Base-by-base conservation (phyloP, 805 yeast genomes). In the Yarrowia alimentaria region DNA sequence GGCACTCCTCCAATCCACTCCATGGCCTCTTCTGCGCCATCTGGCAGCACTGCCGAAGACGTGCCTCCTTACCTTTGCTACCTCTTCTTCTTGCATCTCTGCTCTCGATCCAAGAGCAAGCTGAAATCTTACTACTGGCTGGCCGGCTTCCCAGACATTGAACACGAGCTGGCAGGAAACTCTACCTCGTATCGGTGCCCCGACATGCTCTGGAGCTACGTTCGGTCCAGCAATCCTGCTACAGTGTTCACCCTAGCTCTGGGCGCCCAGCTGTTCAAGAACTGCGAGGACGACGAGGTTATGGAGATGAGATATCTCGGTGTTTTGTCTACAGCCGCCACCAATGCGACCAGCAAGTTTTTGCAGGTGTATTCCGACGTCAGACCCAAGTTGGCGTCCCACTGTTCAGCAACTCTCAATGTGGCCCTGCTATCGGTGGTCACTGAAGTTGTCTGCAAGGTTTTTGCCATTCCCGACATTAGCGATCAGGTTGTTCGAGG, bases 111-210 rank as follows among this genome's bases (percentile, higher is more conserved):
- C 12, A 54, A 55, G 2, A 19, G 35, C 10, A 61, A 60, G 14
- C 25, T 61, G 50, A 54, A 56, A 22, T 57, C 58, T 17, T 48
- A 56, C 38, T 54, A 59, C 18, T 58, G 62, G 61, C 42, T 59
- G 12, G 61, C 62, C 1, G 63, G 64, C 1, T 60, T 56, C 47
- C 56, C 61, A 6, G 61, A 58, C 13, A 58, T 57, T 7, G 54
- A 52, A 19, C 40, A 24, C 18, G 22, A 29, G 14, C 20, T 38
- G 35, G n/a, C n/a, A n/a, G n/a, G n/a, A n/a, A n/a, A n/a, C n/a
- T n/a, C n/a, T n/a, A 25, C 40, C 24, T 53, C 20, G 34, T 51
- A 53, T 25, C 33, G 40, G 28, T 22, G 58, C 16, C 62, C 62
- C 9, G 37, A 53, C 11, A 24, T 59, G n/a, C 30, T 60, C 29